Evolutionary conservation across 495 filamentous ascomycete species (phyloP), one percentile per base, ranked within the genome.

Genomic region (Daldinia caldariorum): DNA sequence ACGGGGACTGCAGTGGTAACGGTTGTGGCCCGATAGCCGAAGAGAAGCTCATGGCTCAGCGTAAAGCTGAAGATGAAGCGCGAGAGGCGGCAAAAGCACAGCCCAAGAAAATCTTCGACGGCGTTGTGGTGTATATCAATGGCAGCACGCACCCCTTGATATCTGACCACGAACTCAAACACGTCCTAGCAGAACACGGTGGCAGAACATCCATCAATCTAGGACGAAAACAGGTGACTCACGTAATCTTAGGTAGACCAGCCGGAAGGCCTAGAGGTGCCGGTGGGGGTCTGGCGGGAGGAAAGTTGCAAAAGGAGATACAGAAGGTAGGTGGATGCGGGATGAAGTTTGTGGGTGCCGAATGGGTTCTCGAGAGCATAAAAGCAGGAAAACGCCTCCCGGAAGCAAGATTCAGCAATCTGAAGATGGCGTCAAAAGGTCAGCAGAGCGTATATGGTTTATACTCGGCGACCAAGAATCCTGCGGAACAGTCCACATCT

Each of bases 351-450:
- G 92, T 99, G 54, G 84, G 84, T 41, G 92, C 90, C 13, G 90
- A 97, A 69, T 98, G 95, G 94, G 88, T 88, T 3, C 76, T 94
- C 35, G 91, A 97, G 74, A 92, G 92, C 79, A 83, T 97, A 57
- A 90, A 89, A 66, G 88, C 84, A 0, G 90, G 89, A 9, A 92
- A 87, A 77, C 82, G 93, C 49, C 81, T 95, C 43, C 82, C 92
- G 5, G 94, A 97, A 77, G 82, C 87, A 3, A 80, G 84, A 66
- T 97, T 94, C 77, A 82, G 82, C 37, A 81, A 81, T 58, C 67
- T 92, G 71, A 86, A 85, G 72, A 71, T 92, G 50, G 88, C 86
- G 49, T 69, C 83, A 4, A 83, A 83, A 69, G 82, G 87, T 12
- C 90, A 92, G 77, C 80, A 80, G 71, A 90, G 89, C 78, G 86